A percentile compares a stretch with the other conserved stretches of the same genome.
Evolutionary conservation across 164 flowering plant genomes (phyloP).

Genomic region (Tetrastigma voinierianum): DNA sequence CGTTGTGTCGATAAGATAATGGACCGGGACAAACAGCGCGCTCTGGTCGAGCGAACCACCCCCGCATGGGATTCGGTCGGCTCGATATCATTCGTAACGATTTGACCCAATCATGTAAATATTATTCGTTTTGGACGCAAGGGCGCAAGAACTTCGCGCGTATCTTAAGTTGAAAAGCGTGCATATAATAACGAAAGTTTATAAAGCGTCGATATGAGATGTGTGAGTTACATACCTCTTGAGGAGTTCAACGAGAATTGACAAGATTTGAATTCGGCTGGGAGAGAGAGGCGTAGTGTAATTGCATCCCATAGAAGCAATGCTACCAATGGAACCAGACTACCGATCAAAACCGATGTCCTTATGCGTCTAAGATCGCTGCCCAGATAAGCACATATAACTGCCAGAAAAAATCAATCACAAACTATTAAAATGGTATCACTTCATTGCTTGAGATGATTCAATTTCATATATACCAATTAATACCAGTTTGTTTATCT

Average conservation of each 20-base stretch:
- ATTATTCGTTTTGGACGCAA: no score
- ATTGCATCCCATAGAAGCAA: conserved; percentile 75
- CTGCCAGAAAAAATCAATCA: conserved; percentile 32
- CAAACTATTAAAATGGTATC: not conserved
- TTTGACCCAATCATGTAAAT: no score
- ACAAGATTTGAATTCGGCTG: conserved; percentile 29
- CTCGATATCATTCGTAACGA: no score
- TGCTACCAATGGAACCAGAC: conserved; percentile 61
- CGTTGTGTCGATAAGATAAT: no score
- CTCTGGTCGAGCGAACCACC: no score
- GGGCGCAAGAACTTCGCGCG: no score
- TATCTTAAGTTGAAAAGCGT: no score
- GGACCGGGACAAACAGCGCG: no score
- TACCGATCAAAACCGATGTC: conserved; percentile 56
- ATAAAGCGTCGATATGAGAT: no score
- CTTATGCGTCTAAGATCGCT: conserved; percentile 60
- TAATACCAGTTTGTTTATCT: not conserved
- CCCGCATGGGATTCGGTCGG: no score
- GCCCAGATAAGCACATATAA: conserved; percentile 73
- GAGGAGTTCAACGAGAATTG: conserved; percentile 75
- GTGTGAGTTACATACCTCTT: no score
- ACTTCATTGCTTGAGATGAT: not conserved
- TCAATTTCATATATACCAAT: not conserved
- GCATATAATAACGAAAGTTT: no score
- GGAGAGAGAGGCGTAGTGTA: conserved; percentile 52